phyloP scores from a whole-genome alignment of 2,329 filamentous ascomycete species.

The Penicillium sp. region DNA sequence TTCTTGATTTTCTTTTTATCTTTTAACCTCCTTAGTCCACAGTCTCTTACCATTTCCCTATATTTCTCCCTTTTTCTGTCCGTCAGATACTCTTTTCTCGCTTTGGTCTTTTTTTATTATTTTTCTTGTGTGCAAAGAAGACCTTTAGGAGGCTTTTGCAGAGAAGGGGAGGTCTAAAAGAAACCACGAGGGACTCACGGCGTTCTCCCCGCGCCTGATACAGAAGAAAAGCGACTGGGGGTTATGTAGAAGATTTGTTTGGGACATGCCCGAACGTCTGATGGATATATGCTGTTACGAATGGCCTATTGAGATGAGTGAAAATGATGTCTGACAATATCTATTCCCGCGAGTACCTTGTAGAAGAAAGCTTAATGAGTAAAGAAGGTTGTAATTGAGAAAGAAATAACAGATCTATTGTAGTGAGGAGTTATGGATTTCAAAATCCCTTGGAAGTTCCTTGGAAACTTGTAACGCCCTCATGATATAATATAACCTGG shows the following conservation, averaged over 20 bases:
- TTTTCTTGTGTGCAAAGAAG: slow-evolving; percentile 12
- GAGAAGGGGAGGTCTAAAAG: slow-evolving; percentile 18
- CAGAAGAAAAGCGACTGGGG: slow-evolving; percentile 21
- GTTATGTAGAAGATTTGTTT: slow-evolving; percentile 25
- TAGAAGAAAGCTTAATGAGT: not conserved
- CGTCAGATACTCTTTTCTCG: slow-evolving; percentile 23
- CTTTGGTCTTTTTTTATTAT: slow-evolving; percentile 8
- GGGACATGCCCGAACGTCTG: slow-evolving; percentile 25
- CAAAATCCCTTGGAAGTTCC: not conserved
- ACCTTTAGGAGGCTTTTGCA: slow-evolving; percentile 18
- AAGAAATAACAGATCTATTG: not conserved
- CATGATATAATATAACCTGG: too few species aligned
- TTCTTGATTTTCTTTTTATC: slow-evolving; percentile 32
- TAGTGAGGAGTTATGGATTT: not conserved
- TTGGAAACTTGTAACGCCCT: too few species aligned
- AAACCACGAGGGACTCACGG: slow-evolving; percentile 15
- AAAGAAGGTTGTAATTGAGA: not conserved
- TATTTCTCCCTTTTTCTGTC: slow-evolving; percentile 27
- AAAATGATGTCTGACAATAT: slow-evolving; percentile 33
- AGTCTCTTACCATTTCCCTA: slow-evolving; percentile 29
- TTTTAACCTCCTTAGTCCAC: slow-evolving; percentile 31
- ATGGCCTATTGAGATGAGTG: slow-evolving; percentile 46
- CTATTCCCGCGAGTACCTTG: not conserved
- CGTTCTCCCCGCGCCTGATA: slow-evolving; percentile 11
- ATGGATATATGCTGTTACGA: slow-evolving; percentile 46